phyloP scores from a whole-genome alignment of 495 filamentous ascomycete genomes.

The Xylaria bambusicola region DNA sequence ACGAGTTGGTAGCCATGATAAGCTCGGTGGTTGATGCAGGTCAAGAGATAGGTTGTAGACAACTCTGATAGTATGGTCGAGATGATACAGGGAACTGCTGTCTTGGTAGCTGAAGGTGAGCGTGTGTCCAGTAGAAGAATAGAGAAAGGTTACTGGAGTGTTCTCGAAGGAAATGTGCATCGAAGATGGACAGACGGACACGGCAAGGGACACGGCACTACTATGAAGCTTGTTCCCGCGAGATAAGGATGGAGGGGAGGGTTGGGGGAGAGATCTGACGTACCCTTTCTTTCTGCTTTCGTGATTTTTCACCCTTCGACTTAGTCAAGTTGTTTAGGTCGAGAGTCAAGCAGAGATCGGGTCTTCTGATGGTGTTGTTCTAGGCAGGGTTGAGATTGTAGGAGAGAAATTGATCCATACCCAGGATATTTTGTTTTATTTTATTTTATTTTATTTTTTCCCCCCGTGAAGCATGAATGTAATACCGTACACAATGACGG shows the following conservation, averaged over 20 bases:
- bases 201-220: neutral
- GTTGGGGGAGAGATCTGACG: neutral
- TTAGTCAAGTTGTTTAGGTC: neutral
- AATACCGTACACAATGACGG: conserved; percentile 1
- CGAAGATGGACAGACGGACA: neutral
- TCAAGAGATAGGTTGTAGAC: neutral
- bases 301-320: neutral
- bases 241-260: conserved; percentile 1
- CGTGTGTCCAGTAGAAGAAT: no score
- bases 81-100: conserved; percentile 9
- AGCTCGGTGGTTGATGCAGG: neutral
- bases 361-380: neutral
- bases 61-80: neutral
- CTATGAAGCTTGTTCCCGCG: neutral
- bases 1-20: conserved; percentile 13
- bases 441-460: neutral
- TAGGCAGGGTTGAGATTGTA: neutral
- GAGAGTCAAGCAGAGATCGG: no score
- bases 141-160: no score
- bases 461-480: neutral
- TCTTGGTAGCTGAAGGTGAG: no score
- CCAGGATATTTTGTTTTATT: neutral
- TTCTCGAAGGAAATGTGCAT: neutral
- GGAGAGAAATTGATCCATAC: conserved; percentile 2
- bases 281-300: no score